Conservation (phyloP, 2,329 filamentous ascomycete species). For the Fusarium irregulare region DNA sequence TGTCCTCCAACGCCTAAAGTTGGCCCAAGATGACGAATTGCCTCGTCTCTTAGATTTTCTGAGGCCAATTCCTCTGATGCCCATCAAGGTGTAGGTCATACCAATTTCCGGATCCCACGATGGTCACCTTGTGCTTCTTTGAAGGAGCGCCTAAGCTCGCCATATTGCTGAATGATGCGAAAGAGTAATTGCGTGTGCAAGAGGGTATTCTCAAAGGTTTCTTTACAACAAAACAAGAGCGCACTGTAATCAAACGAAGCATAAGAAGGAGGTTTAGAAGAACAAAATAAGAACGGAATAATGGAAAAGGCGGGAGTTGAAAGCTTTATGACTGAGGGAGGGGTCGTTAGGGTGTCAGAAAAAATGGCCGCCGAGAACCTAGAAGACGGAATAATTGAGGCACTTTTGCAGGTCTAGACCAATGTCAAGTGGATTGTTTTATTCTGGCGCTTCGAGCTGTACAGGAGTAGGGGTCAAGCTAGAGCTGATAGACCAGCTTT, state of each 20-base stretch:
- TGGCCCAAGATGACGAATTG: not conserved
- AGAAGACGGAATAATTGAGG: not conserved
- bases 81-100: constrained; percentile 52
- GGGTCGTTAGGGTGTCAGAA: constrained; percentile 19
- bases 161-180: constrained; percentile 48
- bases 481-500: constrained; percentile 40
- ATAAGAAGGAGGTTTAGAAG: constrained; percentile 30
- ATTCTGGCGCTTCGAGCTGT: not conserved
- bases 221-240: constrained; percentile 24
- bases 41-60: accelerated
- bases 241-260: constrained; percentile 39
- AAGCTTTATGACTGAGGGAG: constrained; percentile 40
- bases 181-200: constrained; percentile 31
- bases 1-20: not conserved
- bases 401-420: not conserved
- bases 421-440: not conserved
- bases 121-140: constrained; percentile 90
- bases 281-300: not conserved
- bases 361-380: not conserved
- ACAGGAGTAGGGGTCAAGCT: constrained; percentile 1
- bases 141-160: constrained; percentile 60
- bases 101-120: constrained; percentile 98
- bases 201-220: constrained; percentile 30
- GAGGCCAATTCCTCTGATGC: not conserved
- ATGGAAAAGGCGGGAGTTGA: constrained; percentile 5